A percentile compares a stretch with the other conserved stretches of the same genome.
Conservation (phyloP, 1,139 yeast genomes). For the Yamadazyma siamensis region DNA sequence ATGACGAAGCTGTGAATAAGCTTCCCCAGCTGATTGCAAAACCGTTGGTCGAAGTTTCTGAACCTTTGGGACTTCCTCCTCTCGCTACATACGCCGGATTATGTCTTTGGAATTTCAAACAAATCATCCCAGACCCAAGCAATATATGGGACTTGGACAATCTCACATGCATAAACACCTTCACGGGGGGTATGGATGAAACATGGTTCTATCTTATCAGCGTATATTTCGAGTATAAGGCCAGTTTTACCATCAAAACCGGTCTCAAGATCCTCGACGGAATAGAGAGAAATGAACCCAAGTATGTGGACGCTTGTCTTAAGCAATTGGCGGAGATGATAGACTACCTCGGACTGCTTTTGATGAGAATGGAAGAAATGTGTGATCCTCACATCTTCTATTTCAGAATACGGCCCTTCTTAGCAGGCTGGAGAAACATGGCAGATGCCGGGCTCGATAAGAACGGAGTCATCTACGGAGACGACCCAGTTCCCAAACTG, state of each 20-base stretch:
- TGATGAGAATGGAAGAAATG: slow-evolving; percentile 87
- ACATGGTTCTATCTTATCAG: slow-evolving; percentile 91
- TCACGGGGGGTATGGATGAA: slow-evolving; percentile 88
- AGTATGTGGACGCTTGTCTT: slow-evolving; percentile 40
- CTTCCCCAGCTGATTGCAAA: slow-evolving; percentile 67
- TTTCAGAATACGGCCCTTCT: slow-evolving; percentile 78
- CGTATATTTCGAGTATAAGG: slow-evolving; percentile 79
- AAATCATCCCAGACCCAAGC: slow-evolving; percentile 48
- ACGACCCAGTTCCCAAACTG: slow-evolving; percentile 52
- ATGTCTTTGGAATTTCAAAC: slow-evolving; percentile 83
- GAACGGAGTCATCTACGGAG: slow-evolving; percentile 74
- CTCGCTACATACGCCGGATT: slow-evolving; percentile 84
- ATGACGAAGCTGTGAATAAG: slow-evolving; percentile 60
- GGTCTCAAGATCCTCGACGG: slow-evolving; percentile 42
- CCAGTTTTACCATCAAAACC: slow-evolving; percentile 66
- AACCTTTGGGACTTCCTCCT: slow-evolving; percentile 72
- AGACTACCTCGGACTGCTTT: slow-evolving; percentile 68
- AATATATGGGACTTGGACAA: slow-evolving; percentile 55
- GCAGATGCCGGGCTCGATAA: slow-evolving; percentile 76
- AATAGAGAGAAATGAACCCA: slow-evolving; percentile 29
- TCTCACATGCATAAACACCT: slow-evolving; percentile 76
- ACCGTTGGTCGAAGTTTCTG: slow-evolving; percentile 63
- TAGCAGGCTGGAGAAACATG: slow-evolving; percentile 97
- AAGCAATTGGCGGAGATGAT: slow-evolving; percentile 72
- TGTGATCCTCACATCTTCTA: slow-evolving; percentile 93